Evolutionary conservation across 2,329 filamentous ascomycete genomes (phyloP).

Genomic region (Trichophyton equinum): DNA sequence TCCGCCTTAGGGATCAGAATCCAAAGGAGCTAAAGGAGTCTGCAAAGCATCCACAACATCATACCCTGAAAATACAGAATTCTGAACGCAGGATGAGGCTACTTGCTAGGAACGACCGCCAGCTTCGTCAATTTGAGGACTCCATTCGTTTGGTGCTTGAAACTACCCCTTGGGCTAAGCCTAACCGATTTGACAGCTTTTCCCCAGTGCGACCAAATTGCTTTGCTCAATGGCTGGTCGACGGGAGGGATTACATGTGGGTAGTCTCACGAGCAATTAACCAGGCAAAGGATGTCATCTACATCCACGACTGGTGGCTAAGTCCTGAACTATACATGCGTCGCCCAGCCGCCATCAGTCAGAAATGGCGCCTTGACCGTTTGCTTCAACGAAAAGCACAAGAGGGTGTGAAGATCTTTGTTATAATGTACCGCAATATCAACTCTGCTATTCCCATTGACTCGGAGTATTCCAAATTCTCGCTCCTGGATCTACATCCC

Average conservation of each 20-base stretch:
- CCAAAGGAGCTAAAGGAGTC: slow-evolving; percentile 51
- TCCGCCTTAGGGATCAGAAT: slow-evolving; percentile 38
- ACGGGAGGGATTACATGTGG: slow-evolving; percentile 91
- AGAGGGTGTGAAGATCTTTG: slow-evolving; percentile 84
- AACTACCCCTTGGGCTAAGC: slow-evolving; percentile 70
- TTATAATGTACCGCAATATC: slow-evolving; percentile 84
- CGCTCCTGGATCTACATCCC: slow-evolving; percentile 82
- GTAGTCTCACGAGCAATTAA: slow-evolving; percentile 86
- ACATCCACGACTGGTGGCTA: slow-evolving; percentile 92
- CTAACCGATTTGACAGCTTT: slow-evolving; percentile 78
- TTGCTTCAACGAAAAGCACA: slow-evolving; percentile 80
- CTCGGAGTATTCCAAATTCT: slow-evolving; percentile 96
- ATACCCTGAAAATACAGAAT: slow-evolving; percentile 77
- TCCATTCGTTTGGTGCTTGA: slow-evolving; percentile 78
- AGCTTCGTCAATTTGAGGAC: slow-evolving; percentile 83
- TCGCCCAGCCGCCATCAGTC: slow-evolving; percentile 66
- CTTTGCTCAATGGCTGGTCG: slow-evolving; percentile 91
- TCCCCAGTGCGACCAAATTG: slow-evolving; percentile 80
- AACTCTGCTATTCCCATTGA: slow-evolving; percentile 96
- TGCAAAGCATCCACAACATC: slow-evolving; percentile 55
- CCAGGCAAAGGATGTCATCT: slow-evolving; percentile 80
- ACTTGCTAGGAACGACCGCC: slow-evolving; percentile 77
- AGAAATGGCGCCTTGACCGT: slow-evolving; percentile 78
- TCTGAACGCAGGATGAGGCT: slow-evolving; percentile 86
- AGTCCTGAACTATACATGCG: slow-evolving; percentile 79